phyloP scores from a whole-genome alignment of 2,329 filamentous ascomycete species.

The Cercospora janseana region DNA sequence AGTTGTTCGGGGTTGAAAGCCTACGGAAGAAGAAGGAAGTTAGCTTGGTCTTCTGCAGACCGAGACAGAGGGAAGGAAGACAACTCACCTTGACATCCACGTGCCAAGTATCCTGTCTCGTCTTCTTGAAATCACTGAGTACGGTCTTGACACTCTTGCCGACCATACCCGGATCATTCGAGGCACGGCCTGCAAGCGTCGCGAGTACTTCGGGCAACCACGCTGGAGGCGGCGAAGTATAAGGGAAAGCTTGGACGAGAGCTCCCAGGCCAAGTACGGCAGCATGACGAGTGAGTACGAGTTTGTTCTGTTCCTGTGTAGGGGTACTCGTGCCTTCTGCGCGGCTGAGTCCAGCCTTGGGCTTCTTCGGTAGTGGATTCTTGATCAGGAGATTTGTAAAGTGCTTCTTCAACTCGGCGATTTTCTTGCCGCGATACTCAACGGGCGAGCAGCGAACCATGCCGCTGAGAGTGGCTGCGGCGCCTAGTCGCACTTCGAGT shows the following conservation, averaged over 20 bases:
- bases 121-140: slow-evolving; percentile 98
- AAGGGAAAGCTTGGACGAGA: slow-evolving; percentile 92
- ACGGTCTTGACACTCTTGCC: slow-evolving; percentile 94
- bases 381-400: slow-evolving; percentile 75
- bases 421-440: slow-evolving; percentile 72
- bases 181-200: slow-evolving; percentile 77
- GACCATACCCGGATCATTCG: slow-evolving; percentile 84
- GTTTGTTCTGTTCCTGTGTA: slow-evolving; percentile 69
- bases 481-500: slow-evolving; percentile 89
- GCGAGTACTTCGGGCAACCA: slow-evolving; percentile 96
- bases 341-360: slow-evolving; percentile 40
- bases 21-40: slow-evolving; percentile 47
- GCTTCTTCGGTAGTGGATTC: slow-evolving; percentile 80
- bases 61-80: background rate
- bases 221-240: slow-evolving; percentile 81
- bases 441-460: slow-evolving; percentile 96
- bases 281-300: slow-evolving; percentile 80
- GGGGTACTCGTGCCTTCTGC: slow-evolving; percentile 58
- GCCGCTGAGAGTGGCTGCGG: slow-evolving; percentile 87
- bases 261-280: slow-evolving; percentile 89
- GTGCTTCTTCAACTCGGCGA: slow-evolving; percentile 69
- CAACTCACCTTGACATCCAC: slow-evolving; percentile 89
- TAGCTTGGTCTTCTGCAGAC: slow-evolving; percentile 12
- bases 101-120: slow-evolving; percentile 95
- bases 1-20: slow-evolving; percentile 87